These are phyloP conservation scores for Halocafeteria seosinensis DNA, from an alignment of 108 stramenopile species.

Conservation along the genomic window DNA sequence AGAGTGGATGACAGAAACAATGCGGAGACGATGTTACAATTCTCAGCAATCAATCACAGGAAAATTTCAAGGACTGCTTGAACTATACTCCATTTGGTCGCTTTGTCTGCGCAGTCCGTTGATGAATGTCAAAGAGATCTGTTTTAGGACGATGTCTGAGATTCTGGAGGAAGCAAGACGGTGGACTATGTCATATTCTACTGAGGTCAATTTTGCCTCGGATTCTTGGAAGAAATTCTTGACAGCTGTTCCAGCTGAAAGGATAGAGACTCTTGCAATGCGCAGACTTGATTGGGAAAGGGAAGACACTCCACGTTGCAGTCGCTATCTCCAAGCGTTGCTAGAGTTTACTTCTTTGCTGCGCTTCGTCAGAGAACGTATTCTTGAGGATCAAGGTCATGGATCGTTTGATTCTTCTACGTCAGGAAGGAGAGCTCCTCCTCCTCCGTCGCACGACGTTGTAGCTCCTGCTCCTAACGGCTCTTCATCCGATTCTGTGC, in stretches of 20 bases:
- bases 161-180: neutral
- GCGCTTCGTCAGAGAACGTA: neutral
- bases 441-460: too few relatives aligned
- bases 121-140: neutral
- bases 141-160: neutral
- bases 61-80: too few relatives aligned
- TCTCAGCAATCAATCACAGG: too few relatives aligned
- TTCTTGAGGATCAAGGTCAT: too few relatives aligned
- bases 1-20: neutral
- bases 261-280: neutral
- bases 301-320: neutral
- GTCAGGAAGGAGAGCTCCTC: too few relatives aligned
- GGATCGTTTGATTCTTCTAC: too few relatives aligned
- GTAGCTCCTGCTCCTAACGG: too few relatives aligned
- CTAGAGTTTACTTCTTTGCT: constrained; percentile 1
- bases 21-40: too few relatives aligned
- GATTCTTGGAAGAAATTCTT: neutral
- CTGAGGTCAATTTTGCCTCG: too few relatives aligned
- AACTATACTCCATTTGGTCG: neutral
- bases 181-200: too few relatives aligned
- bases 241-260: neutral
- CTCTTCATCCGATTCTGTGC: too few relatives aligned
- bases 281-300: neutral
- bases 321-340: neutral
- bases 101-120: neutral